These are phyloP conservation scores for Ceriops zippeliana DNA, from an alignment of 345 rosid species.

Conservation along the genomic window DNA sequence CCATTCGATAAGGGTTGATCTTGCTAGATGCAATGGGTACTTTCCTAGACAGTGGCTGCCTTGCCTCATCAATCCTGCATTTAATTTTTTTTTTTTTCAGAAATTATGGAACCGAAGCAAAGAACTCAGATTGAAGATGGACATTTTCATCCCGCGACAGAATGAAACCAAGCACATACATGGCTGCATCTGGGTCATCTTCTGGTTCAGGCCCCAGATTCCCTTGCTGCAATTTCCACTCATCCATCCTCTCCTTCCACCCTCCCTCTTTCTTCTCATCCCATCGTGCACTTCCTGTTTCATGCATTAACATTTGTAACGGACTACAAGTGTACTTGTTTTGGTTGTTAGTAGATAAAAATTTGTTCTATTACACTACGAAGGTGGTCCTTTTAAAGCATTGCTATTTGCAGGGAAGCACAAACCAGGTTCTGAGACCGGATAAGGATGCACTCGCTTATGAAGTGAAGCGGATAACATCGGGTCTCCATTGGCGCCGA, in stretches of 20 bases:
- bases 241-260: conserved; percentile 91
- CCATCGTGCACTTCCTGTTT: conserved; percentile 71
- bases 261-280: conserved; percentile 84
- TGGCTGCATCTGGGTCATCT: conserved; percentile 74
- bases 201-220: conserved; percentile 74
- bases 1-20: conserved; percentile 90
- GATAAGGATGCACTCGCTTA: conserved; percentile 89
- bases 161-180: conserved; percentile 32
- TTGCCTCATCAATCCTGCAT: conserved; percentile 80
- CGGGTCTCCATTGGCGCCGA: conserved; percentile 67
- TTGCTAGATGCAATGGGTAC: conserved; percentile 93
- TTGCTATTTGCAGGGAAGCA: background rate
- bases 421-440: conserved; percentile 73
- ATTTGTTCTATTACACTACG: background rate
- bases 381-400: background rate
- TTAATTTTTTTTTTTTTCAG: conserved; percentile 9
- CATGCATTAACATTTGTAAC: background rate
- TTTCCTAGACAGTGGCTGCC: conserved; percentile 93
- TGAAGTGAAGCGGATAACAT: conserved; percentile 59
- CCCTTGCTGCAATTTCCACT: conserved; percentile 87
- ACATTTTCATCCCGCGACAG: too few relatives aligned
- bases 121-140: background rate
- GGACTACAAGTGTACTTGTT: too few relatives aligned
- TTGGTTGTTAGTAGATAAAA: background rate
- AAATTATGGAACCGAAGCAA: conserved; percentile 2